A percentile compares a stretch with the other conserved stretches of the same genome.
Evolutionary conservation across 2,329 filamentous ascomycete genomes (phyloP).

Genomic region (Fusarium setosum): DNA sequence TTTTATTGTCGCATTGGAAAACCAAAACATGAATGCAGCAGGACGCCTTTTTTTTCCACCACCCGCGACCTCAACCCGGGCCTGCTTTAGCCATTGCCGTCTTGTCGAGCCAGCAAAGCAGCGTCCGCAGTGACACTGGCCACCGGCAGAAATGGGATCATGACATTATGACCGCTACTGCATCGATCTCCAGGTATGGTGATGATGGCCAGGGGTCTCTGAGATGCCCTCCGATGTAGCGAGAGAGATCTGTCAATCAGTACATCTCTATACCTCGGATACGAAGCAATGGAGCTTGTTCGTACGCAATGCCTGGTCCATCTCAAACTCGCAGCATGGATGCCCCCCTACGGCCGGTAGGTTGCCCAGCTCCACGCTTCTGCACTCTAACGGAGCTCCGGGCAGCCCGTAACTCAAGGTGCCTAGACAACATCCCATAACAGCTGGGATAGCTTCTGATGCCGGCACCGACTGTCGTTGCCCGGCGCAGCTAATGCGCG

Average conservation of each 20-base stretch:
- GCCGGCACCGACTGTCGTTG: too few species aligned
- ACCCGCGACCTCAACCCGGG: conserved; percentile 27
- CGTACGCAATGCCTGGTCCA: conserved; percentile 21
- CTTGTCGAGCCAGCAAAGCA: conserved; percentile 23
- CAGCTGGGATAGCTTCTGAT: conserved; percentile 23
- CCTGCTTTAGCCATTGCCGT: conserved; percentile 22
- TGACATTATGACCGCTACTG: conserved; percentile 23
- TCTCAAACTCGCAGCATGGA: conserved; percentile 33
- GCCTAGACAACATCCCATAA: conserved; percentile 39
- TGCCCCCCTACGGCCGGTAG: conserved; percentile 15
- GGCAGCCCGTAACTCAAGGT: conserved; percentile 32
- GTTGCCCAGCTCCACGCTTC: conserved; percentile 31
- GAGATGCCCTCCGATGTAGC: conserved; percentile 26
- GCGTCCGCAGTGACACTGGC: conserved; percentile 8
- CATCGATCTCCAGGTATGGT: conserved; percentile 19
- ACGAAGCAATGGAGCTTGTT: conserved; percentile 17
- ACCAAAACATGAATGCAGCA: conserved; percentile 15
- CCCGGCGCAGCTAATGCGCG: conserved; percentile 37
- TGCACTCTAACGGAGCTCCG: conserved; percentile 37
- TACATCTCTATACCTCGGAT: conserved; percentile 8
- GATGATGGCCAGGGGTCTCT: conserved; percentile 7
- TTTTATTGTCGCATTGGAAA: conserved; percentile 11
- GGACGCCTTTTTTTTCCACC: conserved; percentile 5
- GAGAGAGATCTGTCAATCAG: conserved; percentile 8
- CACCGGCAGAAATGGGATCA: conserved; percentile 29